Base-by-base conservation (phyloP, 129 eudicot species). In the Apium graveolens region DNA sequence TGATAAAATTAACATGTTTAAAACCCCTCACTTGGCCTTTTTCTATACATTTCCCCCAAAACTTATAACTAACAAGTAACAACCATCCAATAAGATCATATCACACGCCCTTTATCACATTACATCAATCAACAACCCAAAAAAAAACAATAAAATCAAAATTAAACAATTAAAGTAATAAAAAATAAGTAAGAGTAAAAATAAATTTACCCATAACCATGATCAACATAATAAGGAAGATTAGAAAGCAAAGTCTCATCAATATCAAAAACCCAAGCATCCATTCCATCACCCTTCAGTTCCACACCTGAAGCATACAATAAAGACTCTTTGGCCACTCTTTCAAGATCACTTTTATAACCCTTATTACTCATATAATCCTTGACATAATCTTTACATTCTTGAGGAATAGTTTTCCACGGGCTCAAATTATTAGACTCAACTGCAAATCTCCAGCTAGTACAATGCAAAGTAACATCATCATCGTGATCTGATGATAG, bases 231-330 rank as follows among this genome's bases (percentile, higher is more conserved):
- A 83, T 91, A 95, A 5, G 98, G 98, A 73, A 95, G 94, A 91
- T 95, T 91, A 9, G 98, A 95, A 68, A 95, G 88, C 84, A 95
- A 75, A 82, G 98, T 95, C 85, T 95, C 98, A 90, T 95, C 98
- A 7, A 95, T 79, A 81, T 95, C 98, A 83, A 95, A 95, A 38
- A 95, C 78, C 98, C 98, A 95, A 79, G 78, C 91, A 91, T 88
- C 91, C 84, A 78, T 88, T 17, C 96, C 94, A 85, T 88, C 97
- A 29, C 72, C 90, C 18, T 43, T 78, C 84, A 91, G 81, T 62
- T 82, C 73, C 65, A 88, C 49, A 57, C 87, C 84, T 12, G 77
- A 87, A 48, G 96, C 97, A 82, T 82, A 90, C 34, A 57, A 51
- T 62, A 70, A 66, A 73, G 98, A 90, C 85, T 95, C 96, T n/a